phyloP scores from a whole-genome alignment of 371 early-diverging fungal genomes.

The Haplosporangium sp. region DNA sequence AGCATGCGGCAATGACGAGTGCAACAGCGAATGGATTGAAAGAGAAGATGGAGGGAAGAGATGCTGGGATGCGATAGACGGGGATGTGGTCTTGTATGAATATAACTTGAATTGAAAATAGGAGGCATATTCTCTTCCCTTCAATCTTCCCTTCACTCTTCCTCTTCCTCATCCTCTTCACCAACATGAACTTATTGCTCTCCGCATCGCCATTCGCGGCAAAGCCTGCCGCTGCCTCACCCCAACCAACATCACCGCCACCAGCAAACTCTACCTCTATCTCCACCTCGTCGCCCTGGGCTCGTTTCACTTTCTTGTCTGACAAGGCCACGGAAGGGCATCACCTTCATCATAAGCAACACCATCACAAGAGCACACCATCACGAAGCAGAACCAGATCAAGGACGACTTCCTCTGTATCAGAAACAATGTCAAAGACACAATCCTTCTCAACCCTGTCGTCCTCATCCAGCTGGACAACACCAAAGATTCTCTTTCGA shows the following conservation, averaged over 20 bases:
- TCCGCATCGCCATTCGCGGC: conserved; percentile 24
- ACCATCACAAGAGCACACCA: not conserved
- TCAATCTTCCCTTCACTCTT: not conserved
- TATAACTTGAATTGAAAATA: not conserved
- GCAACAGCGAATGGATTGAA: too few species aligned
- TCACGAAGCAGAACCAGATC: not conserved
- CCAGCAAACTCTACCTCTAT: not conserved
- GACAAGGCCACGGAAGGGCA: conserved; percentile 6
- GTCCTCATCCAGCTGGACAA: not conserved
- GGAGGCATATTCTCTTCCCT: not conserved
- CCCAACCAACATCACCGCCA: conserved; percentile 1
- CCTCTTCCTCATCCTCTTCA: not conserved
- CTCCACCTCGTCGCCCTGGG: conserved; percentile 7
- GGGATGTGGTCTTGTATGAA: not conserved
- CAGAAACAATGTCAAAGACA: not conserved
- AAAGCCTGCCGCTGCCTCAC: not conserved
- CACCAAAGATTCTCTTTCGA: conserved; percentile 8
- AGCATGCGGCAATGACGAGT: too few species aligned
- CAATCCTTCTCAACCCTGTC: not conserved
- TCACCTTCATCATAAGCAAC: not conserved
- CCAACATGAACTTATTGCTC: conserved; percentile 20
- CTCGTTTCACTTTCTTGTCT: conserved; percentile 23
- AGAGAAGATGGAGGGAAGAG: too few species aligned
- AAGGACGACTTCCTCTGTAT: not conserved
- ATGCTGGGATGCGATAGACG: not conserved